These are phyloP conservation scores for Pichia phayaonensis DNA, from an alignment of 805 yeast species.

Conservation along the genomic window DNA sequence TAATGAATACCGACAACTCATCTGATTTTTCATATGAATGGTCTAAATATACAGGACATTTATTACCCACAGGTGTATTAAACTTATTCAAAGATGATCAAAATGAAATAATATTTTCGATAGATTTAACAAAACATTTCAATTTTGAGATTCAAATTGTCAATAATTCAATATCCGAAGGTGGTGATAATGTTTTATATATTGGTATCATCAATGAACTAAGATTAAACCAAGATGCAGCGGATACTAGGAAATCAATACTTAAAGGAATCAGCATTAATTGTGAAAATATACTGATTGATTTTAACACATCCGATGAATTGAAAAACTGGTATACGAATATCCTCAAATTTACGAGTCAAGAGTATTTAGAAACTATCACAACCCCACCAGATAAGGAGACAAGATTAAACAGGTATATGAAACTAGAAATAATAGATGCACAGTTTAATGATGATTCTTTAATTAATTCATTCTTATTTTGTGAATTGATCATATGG, in stretches of 20 bases:
- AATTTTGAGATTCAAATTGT: conserved; percentile 57
- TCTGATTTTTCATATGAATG: conserved; percentile 44
- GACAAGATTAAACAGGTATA: conserved; percentile 46
- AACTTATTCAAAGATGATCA: conserved; percentile 57
- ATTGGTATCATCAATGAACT: conserved; percentile 50
- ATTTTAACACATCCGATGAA: conserved; percentile 61
- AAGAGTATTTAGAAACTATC: conserved; percentile 36
- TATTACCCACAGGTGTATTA: conserved; percentile 55
- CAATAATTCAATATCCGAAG: conserved; percentile 55
- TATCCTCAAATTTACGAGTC: conserved; percentile 50
- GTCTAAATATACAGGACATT: conserved; percentile 66
- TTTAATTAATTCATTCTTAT: conserved; percentile 28
- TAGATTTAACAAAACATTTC: conserved; percentile 45
- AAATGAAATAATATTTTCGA: conserved; percentile 51
- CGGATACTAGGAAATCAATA: neutral
- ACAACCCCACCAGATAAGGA: conserved; percentile 23
- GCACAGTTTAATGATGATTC: conserved; percentile 39
- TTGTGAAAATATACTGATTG: conserved; percentile 38
- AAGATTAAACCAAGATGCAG: conserved; percentile 34
- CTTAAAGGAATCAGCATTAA: neutral
- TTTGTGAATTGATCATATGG: conserved; percentile 70
- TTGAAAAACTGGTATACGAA: conserved; percentile 75
- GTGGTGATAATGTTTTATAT: conserved; percentile 49
- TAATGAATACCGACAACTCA: conserved; percentile 30
- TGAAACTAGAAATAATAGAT: conserved; percentile 54